Evolutionary conservation across 495 filamentous ascomycete species (phyloP), one percentile per base, ranked within the genome.

Genomic region (Trichoderma reesei): DNA sequence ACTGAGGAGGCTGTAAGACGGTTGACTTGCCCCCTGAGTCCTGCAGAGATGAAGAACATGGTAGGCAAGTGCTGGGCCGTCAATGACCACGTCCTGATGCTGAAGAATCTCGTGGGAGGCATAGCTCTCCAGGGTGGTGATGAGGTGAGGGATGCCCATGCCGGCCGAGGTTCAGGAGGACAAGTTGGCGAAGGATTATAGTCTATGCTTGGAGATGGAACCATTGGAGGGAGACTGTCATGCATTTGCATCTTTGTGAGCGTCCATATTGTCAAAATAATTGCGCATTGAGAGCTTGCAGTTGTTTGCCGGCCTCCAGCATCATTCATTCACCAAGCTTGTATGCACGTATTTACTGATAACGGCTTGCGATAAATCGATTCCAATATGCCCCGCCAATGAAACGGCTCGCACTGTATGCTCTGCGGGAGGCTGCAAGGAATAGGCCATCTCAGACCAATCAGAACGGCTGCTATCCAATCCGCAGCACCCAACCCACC

Each of bases 141-240:
- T 82, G 13, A 95, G 72, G 56, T 82, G 79, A 33, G 81, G 85
- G 63, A 95, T 88, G 0, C 90, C 90, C 90, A 95, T 92, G 13
- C 61, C 62, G 36, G 48, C 3, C 20, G 14, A 26, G 8, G 0
- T 10, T 14, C 16, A 34, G 2, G 2, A 11, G 14, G 1, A 56
- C 14, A 10, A 36, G 11, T 34, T n/a, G 31, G 14, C 33, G 20
- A 14, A 11, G 13, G 51, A 34, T 18, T 3, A 26, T 33, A 6
- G 26, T 56, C 14, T 5, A 48, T 26, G 20, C n/a, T 18, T 48
- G 6, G 20, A 39, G 38, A 39, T 39, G 26, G 26, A 26, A 26
- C 26, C 26, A 39, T 39, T 46, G 51, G 34, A 33, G 34, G 31
- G 51, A 2, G 9, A 34, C 34, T 11, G 18, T 10, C 44, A 18